These are phyloP conservation scores for Pholiota microspora DNA, from an alignment of 768 basidiomycete genomes.

Conservation along the genomic window DNA sequence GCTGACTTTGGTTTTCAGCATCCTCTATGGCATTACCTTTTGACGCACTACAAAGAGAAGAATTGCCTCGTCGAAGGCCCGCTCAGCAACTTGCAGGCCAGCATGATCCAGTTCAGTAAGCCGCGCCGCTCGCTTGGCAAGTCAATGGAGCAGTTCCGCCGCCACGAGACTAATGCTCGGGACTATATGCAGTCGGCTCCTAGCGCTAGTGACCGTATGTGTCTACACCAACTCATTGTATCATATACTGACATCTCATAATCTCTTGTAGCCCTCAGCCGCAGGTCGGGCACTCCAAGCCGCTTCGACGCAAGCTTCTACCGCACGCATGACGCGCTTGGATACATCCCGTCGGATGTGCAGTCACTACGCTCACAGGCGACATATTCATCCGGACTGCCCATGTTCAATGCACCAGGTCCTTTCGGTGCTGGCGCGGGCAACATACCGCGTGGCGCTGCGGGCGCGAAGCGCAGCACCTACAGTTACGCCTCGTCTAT, in stretches of 20 bases:
- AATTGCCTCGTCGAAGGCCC: slow-evolving; percentile 93
- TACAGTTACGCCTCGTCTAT: slow-evolving; percentile 90
- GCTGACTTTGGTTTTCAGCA: slow-evolving; percentile 55
- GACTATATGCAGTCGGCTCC: slow-evolving; percentile 59
- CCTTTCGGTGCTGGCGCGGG: slow-evolving; percentile 60
- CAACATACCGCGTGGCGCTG: slow-evolving; percentile 54
- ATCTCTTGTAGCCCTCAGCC: slow-evolving; percentile 35
- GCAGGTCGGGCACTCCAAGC: slow-evolving; percentile 86
- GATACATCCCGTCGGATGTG: slow-evolving; percentile 93
- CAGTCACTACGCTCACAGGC: slow-evolving; percentile 97
- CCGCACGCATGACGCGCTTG: slow-evolving; percentile 89
- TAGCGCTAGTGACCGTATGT: slow-evolving; percentile 52
- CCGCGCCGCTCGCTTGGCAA: slow-evolving; percentile 87
- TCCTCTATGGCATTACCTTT: slow-evolving; percentile 95
- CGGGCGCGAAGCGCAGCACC: slow-evolving; percentile 70
- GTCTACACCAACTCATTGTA: neutral
- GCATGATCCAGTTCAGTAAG: slow-evolving; percentile 99
- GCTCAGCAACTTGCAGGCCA: slow-evolving; percentile 91
- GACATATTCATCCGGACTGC: slow-evolving; percentile 89
- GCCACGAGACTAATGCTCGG: slow-evolving; percentile 88
- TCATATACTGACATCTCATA: slow-evolving; percentile 2
- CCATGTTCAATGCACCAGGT: slow-evolving; percentile 72
- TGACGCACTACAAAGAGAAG: slow-evolving; percentile 99
- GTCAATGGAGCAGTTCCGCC: slow-evolving; percentile 90
- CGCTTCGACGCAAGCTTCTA: slow-evolving; percentile 97